Percentiles rank a stretch among this genome's conserved stretches.
phyloP scores from a whole-genome alignment of 768 basidiomycete species.

The Collybiopsis luxurians region DNA sequence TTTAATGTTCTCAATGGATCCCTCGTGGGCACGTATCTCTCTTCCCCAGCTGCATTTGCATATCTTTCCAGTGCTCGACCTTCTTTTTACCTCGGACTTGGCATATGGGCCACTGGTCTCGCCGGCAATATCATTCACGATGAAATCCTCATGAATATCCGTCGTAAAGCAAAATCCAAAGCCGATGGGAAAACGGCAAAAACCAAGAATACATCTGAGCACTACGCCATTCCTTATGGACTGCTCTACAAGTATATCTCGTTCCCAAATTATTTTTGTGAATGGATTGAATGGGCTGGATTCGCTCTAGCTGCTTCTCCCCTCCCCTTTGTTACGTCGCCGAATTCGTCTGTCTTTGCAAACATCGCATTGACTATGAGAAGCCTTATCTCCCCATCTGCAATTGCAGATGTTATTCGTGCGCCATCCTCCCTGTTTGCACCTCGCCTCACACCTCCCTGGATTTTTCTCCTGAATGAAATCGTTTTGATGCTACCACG shows the following conservation, averaged over 20 bases:
- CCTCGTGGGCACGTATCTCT: slow-evolving; percentile 51
- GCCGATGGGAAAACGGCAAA: slow-evolving; percentile 17
- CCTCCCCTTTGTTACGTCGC: slow-evolving; percentile 27
- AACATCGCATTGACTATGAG: neutral
- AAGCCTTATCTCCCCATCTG: neutral
- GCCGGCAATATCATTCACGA: slow-evolving; percentile 85
- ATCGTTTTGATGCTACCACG: slow-evolving; percentile 78
- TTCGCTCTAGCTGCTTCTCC: slow-evolving; percentile 78
- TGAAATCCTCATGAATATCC: slow-evolving; percentile 82
- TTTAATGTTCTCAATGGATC: slow-evolving; percentile 60
- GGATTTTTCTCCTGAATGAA: slow-evolving; percentile 75
- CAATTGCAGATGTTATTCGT: slow-evolving; percentile 23
- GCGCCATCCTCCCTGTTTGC: slow-evolving; percentile 32
- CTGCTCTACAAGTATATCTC: slow-evolving; percentile 76
- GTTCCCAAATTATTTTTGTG: slow-evolving; percentile 92
- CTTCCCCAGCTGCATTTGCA: slow-evolving; percentile 33
- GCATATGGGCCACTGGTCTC: slow-evolving; percentile 70
- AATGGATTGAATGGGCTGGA: slow-evolving; percentile 94
- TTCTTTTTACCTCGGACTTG: slow-evolving; percentile 55
- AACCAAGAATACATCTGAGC: slow-evolving; percentile 32
- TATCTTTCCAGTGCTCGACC: slow-evolving; percentile 28
- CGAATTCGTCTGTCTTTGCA: slow-evolving; percentile 15
- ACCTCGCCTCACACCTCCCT: slow-evolving; percentile 63
- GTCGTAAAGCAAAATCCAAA: slow-evolving; percentile 53
- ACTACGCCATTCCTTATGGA: slow-evolving; percentile 82